Conservation (phyloP, 1,284 basidiomycete genomes). For the Trichosporon coremiiforme region DNA sequence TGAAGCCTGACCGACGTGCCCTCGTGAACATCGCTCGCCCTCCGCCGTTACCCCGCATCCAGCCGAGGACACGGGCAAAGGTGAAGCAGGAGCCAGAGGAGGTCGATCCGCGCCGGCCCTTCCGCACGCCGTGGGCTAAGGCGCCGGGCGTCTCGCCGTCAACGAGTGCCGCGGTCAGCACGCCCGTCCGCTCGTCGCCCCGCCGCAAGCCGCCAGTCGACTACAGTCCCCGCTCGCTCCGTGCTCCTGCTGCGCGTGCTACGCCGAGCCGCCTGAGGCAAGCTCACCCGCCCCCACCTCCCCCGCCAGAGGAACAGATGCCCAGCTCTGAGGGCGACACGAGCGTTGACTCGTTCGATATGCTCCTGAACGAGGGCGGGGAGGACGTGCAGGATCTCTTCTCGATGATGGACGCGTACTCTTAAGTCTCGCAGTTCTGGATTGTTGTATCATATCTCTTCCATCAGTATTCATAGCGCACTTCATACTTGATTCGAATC, state of each 20-base stretch:
- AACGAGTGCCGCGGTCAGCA: background rate
- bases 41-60: background rate
- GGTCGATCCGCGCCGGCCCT: conserved; percentile 11
- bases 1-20: background rate
- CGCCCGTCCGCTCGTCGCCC: conserved; percentile 2
- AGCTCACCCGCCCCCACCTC: background rate
- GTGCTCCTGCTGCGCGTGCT: background rate
- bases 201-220: conserved; percentile 12
- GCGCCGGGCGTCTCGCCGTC: background rate
- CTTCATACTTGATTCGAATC: background rate
- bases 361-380: conserved; percentile 37
- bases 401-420: conserved; percentile 32
- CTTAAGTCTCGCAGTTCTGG: background rate
- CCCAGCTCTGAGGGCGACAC: conserved; percentile 37
- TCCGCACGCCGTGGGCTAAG: conserved; percentile 7
- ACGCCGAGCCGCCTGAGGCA: background rate
- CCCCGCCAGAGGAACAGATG: background rate
- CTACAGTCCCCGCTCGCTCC: background rate
- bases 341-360: conserved; percentile 44
- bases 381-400: conserved; percentile 40
- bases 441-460: conserved; percentile 11
- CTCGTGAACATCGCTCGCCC: background rate
- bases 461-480: background rate
- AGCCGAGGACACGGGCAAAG: background rate
- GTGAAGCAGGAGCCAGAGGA: conserved; percentile 1